A percentile compares a stretch with the other conserved stretches of the same genome.
phyloP scores from a whole-genome alignment of 768 basidiomycete species.

The Pleurotus tuber-regium region DNA sequence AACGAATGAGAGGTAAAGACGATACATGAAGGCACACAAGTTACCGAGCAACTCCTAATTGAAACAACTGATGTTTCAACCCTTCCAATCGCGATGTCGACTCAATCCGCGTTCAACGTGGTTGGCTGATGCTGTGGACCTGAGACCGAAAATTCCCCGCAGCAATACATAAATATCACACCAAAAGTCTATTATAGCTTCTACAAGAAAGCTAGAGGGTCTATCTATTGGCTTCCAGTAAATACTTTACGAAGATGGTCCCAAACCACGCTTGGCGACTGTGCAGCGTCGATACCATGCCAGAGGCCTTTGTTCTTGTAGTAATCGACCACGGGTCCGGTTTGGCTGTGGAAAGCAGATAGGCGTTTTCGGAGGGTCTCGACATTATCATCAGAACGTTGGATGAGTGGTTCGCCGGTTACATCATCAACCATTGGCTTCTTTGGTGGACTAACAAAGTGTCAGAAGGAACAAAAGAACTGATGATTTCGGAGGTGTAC shows the following conservation, averaged over 20 bases:
- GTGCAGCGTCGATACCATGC: slow-evolving; percentile 90
- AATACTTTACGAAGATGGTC: slow-evolving; percentile 71
- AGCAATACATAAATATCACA: slow-evolving; percentile 10
- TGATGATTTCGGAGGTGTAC: slow-evolving; percentile 26
- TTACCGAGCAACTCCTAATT: too few relatives aligned
- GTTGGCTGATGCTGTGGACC: neutral
- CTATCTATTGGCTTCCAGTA: slow-evolving; percentile 42
- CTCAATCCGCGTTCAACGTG: too few relatives aligned
- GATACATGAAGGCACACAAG: too few relatives aligned
- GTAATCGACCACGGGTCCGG: slow-evolving; percentile 94
- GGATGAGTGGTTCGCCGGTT: slow-evolving; percentile 93
- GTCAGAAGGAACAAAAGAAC: slow-evolving; percentile 11
- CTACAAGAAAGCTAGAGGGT: slow-evolving; percentile 14
- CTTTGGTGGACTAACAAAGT: slow-evolving; percentile 83
- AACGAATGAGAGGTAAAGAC: too few relatives aligned
- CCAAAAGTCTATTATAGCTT: slow-evolving; percentile 13
- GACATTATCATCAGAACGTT: slow-evolving; percentile 97
- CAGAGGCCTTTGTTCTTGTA: slow-evolving; percentile 92
- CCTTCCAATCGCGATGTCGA: too few relatives aligned
- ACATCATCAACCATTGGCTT: slow-evolving; percentile 92
- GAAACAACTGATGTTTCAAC: too few relatives aligned
- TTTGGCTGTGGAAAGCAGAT: slow-evolving; percentile 86
- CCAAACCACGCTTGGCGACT: slow-evolving; percentile 93
- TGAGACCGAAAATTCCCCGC: neutral
- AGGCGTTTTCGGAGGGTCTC: slow-evolving; percentile 92